phyloP scores from a whole-genome alignment of 2,329 filamentous ascomycete species.

The Diaporthe sp. region DNA sequence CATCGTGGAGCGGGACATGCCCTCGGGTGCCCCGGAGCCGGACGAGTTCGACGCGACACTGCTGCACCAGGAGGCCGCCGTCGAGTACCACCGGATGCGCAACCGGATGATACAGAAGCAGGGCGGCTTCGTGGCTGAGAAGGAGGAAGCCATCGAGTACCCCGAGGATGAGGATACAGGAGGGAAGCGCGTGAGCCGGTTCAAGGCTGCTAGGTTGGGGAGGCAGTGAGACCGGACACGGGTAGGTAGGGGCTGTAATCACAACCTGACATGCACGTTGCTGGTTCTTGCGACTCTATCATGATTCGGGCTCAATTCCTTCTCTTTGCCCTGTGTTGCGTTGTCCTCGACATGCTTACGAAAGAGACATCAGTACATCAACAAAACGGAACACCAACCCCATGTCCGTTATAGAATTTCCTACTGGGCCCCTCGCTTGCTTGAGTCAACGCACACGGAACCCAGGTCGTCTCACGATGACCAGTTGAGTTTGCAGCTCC shows the following conservation, averaged over 20 bases:
- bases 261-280: background rate
- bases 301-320: too few species aligned
- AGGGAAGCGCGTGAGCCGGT: conserved; percentile 76
- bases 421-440: background rate
- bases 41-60: conserved; percentile 81
- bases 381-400: too few species aligned
- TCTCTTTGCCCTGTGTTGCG: background rate
- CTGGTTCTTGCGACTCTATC: background rate
- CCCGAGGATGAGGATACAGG: conserved; percentile 74
- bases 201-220: conserved; percentile 78
- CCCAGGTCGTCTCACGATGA: conserved; percentile 64
- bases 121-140: conserved; percentile 83
- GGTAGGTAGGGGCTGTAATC: background rate
- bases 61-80: conserved; percentile 81
- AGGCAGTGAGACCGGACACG: conserved; percentile 54
- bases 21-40: conserved; percentile 55
- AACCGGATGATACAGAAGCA: conserved; percentile 87
- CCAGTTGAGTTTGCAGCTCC: conserved; percentile 57
- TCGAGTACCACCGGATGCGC: conserved; percentile 85
- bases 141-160: conserved; percentile 76
- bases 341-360: background rate
- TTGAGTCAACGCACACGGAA: conserved; percentile 50
- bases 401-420: too few species aligned
- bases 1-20: conserved; percentile 67
- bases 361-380: background rate